Base-by-base conservation (phyloP, 2,329 filamentous ascomycete species). In the Colletotrichum spaethianum region DNA sequence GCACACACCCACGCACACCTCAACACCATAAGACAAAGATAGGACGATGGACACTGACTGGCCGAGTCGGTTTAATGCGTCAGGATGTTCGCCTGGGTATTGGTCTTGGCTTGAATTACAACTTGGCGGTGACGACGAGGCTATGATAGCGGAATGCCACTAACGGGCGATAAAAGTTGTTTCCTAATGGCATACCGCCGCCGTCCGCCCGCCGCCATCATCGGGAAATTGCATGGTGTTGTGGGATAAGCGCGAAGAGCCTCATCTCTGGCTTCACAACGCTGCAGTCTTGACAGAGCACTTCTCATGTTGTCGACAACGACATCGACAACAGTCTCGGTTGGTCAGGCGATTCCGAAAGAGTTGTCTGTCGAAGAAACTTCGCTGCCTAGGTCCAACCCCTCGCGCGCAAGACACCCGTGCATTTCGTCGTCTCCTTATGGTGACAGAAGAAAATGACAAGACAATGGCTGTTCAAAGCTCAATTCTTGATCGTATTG, bases 81-180 rank as follows among this genome's bases (percentile, higher is more conserved):
- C n/a, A 53, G 59, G 52, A n/a, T 42, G 53, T 59, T 72, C 11
- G 44, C 55, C 70, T 64, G 59, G 66, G 65, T 63, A 70, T 72
- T 64, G 70, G 69, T 23, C 70, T 72, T 72, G 65, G 70, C 70
- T 56, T 50, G 60, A 56, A 53, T 50, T 16, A 40, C 28, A 5
- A 36, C 66, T 72, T 70, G 66, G 70, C 70, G 59, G 65, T 70
- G 65, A 72, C 60, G 65, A 64, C 26, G 4, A 40, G 60, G 65
- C 44, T 36, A 62, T 20, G 18, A 38, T 42, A 40, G 46, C 12
- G 33, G 36, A 28, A 40, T 63, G 33, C 42, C 16, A 42, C 14
- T n/a, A 16, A 53, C 26, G 28, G 38, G 36, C 2, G 20, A 60
- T 8, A 26, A 2, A 53, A 50, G 26, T 36, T 1, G 14, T 16